Evolutionary conservation across 805 yeast genomes (phyloP), one percentile per base, ranked within the genome.

Genomic region (Wickerhamomyces ciferrii): DNA sequence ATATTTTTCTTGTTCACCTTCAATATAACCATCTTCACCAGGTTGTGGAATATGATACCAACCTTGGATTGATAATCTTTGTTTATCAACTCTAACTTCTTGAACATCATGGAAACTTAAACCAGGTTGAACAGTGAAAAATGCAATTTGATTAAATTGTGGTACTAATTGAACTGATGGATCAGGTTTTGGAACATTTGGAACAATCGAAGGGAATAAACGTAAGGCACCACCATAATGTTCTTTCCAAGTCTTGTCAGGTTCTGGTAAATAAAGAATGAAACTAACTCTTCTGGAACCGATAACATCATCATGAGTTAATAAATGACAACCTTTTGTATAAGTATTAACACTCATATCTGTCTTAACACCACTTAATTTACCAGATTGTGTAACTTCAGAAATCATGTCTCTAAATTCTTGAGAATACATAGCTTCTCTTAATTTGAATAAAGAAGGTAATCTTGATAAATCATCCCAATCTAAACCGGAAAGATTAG

Each of bases 21-120:
- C 80, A 18, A 81, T 75, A 59, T 65, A 92, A 0, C 97, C 98
- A 31, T 78, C 81, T 66, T 94, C 99, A 10, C 96, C 97, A 11
- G 69, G 70, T 62, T 94, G 98, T 4, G 99, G 99, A 44, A 91
- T 87, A 65, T 94, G 99, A 62, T 92, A 95, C 99, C 99, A 95
- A 1, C 99, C 99, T 59, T 94, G 97, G 49, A 94, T 88, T 0
- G 96, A 87, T 32, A 94, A 70, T 59, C 99, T 76, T 52, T 90
- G 96, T 60, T 84, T 87, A 60, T 91, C 96, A 2, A 83, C 96
- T 50, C 84, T 77, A 1, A 95, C 99, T 64, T 94, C 99, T 67
- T 95, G 98, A 13, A 94, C 99, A 58, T 95, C 99, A 64, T 94
- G 99, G 75, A 94, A 94, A 2, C 96, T 87, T 42, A 84, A 76